Base-by-base conservation (phyloP, 441 rosid species). In the Metrosideros polymorpha region DNA sequence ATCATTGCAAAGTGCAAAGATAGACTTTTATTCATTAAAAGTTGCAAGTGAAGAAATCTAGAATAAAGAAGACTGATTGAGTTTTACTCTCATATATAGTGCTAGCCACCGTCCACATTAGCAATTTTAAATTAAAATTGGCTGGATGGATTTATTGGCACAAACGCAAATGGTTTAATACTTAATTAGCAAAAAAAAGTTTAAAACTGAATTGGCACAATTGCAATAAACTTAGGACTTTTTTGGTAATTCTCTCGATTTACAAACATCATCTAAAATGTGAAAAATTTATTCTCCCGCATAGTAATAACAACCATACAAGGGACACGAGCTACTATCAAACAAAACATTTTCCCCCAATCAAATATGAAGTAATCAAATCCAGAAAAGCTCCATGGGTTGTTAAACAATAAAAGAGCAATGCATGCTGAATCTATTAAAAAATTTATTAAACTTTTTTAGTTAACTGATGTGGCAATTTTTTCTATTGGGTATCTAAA, bases 281-380 rank as follows among this genome's bases (percentile, higher is more conserved):
- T 63, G 0, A 0, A 0, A 12, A 18, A 63, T n/a, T 57, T n/a
- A 57, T 13, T 57, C 19, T n/a, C 1, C 1, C 19, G 1, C 19
- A 54, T 8, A 22, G 9, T 54, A n/a, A 57, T 2, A n/a, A 27
- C 18, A 27, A 10, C 4, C 30, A 56, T 5, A 17, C 12, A 56
- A 25, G 17, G 4, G 30, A 56, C 3, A 27, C 7, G 14, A 55
- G 59, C 29, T 9, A 9, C 59, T 25, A 55, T n/a, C 17, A 9
- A 56, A 27, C n/a, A 17, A 27, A n/a, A 56, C 30, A 56, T 27
- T 56, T 56, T 56, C 6, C 30, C 30, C 63, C 7, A 27, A 3
- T 2, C 63, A 5, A 27, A n/a, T 27, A 12, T 56, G 12, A 56
- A 56, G 63, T 3, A 56, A 27, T 56, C 63, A 56, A 56, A 56